These are phyloP conservation scores for Lophium mytilinum DNA, from an alignment of 495 filamentous ascomycete genomes.

Conservation along the genomic window DNA sequence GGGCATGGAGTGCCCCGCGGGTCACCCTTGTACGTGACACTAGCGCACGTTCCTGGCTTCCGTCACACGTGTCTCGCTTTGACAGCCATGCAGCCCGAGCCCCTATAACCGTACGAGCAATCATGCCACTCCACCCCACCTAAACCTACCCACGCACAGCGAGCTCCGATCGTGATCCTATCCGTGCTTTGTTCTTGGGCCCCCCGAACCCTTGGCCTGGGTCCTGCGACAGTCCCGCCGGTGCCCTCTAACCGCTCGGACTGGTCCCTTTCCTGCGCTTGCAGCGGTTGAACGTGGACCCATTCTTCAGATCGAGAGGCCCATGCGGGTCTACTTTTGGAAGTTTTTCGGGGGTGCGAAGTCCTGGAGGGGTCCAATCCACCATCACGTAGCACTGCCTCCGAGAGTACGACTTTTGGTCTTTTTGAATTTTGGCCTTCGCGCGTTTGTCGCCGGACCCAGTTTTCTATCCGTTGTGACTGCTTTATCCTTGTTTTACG, in stretches of 20 bases:
- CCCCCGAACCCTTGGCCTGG: conserved; percentile 19
- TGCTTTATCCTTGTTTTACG: not conserved
- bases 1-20: too few relatives aligned
- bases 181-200: conserved; percentile 8
- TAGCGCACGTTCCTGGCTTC: not conserved
- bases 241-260: conserved; percentile 2
- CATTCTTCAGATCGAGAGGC: not conserved
- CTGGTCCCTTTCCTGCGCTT: conserved; percentile 17
- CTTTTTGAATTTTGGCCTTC: not conserved
- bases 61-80: conserved; percentile 1
- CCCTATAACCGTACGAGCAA: not conserved
- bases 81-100: not conserved
- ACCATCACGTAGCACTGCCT: too few relatives aligned
- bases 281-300: conserved; percentile 12
- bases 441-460: not conserved
- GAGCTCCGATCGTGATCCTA: conserved; percentile 13
- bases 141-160: not conserved
- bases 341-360: not conserved
- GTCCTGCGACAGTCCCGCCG: conserved; percentile 14
- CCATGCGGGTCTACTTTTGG: conserved; percentile 15
- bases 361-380: too few relatives aligned
- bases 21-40: not conserved
- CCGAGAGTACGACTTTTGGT: too few relatives aligned
- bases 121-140: not conserved
- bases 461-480: not conserved